Conservation (phyloP, 1,284 basidiomycete species). For the Pseudomicrostroma phylloplanum region DNA sequence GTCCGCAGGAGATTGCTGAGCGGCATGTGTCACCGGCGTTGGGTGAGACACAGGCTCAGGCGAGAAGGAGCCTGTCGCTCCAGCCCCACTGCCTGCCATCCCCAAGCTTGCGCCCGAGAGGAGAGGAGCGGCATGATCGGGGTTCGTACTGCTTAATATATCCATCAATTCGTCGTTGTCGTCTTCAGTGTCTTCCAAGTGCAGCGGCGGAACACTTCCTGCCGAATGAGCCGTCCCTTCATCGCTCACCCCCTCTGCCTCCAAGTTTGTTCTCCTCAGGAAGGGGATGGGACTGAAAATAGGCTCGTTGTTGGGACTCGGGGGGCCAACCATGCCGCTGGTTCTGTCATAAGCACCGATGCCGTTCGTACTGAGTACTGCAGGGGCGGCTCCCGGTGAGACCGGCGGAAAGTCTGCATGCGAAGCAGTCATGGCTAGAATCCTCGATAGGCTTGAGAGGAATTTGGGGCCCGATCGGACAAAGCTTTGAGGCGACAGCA, state of each 20-base stretch:
- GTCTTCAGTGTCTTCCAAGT: neutral
- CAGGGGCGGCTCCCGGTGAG: neutral
- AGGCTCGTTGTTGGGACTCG: neutral
- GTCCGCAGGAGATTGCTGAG: neutral
- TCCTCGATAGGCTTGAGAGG: neutral
- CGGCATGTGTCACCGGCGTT: neutral
- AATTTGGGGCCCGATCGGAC: conserved; percentile 5
- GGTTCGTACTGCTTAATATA: neutral
- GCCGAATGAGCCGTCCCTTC: neutral
- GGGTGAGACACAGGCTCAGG: neutral
- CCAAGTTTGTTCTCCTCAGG: neutral
- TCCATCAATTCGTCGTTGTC: neutral
- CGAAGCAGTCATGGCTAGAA: neutral
- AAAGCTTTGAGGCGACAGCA: neutral
- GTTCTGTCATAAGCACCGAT: neutral
- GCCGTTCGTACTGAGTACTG: neutral
- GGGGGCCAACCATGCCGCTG: neutral
- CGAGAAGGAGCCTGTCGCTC: neutral
- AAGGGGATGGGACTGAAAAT: conserved; percentile 4
- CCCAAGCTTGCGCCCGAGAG: neutral
- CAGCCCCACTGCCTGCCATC: neutral
- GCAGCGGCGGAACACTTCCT: neutral
- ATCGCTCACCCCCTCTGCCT: neutral
- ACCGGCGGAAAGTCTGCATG: conserved; percentile 3
- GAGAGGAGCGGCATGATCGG: too few relatives aligned